These are phyloP conservation scores for Coniferiporia weirii DNA, from an alignment of 1,284 basidiomycete species.

Conservation along the genomic window DNA sequence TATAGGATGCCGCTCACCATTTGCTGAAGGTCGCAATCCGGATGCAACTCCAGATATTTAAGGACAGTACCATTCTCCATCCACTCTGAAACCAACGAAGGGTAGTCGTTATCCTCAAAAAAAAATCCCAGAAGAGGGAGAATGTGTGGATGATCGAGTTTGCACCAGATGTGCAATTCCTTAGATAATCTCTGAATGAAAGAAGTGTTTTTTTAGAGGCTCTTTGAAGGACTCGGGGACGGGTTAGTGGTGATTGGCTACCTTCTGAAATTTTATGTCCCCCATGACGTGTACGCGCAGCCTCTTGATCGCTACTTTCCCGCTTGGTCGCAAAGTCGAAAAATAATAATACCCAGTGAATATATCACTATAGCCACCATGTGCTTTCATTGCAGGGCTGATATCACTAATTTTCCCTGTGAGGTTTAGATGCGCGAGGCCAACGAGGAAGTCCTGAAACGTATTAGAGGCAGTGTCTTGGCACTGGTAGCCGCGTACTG, in stretches of 20 bases:
- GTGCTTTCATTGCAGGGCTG: not conserved
- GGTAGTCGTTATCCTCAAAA: not conserved
- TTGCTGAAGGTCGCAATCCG: not conserved
- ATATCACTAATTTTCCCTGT: not conserved
- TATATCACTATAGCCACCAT: slow-evolving; percentile 1
- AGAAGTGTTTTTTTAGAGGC: too few relatives aligned
- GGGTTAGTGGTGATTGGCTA: too few relatives aligned
- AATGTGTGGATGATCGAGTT: not conserved
- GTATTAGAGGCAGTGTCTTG: too few relatives aligned
- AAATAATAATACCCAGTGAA: not conserved
- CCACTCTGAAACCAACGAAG: not conserved
- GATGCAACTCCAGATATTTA: not conserved
- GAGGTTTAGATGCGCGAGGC: not conserved
- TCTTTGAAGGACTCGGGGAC: too few relatives aligned
- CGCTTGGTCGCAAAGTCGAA: not conserved
- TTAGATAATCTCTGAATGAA: not conserved
- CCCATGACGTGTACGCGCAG: not conserved
- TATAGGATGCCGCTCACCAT: too few relatives aligned
- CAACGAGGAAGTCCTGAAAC: not conserved
- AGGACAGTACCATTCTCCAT: not conserved
- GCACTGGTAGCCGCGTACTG: too few relatives aligned
- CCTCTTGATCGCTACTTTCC: slow-evolving; percentile 2
- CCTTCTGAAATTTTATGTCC: not conserved
- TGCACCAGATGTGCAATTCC: slow-evolving; percentile 6
- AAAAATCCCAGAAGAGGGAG: not conserved